phyloP scores from a whole-genome alignment of 768 basidiomycete genomes.

The Suillus clintonianus region DNA sequence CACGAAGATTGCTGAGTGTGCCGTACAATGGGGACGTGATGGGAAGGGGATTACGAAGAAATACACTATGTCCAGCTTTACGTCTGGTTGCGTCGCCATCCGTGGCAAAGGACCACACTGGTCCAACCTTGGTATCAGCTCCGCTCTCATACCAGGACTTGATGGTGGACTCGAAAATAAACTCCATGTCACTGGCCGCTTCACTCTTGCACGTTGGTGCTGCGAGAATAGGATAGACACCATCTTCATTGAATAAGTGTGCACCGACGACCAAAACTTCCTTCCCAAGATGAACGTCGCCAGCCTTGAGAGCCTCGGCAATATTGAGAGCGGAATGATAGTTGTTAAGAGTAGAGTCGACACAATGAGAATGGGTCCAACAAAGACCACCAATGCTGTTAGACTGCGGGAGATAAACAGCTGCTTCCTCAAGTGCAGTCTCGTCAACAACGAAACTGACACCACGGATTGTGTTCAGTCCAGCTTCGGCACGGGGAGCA shows the following conservation, averaged over 20 bases:
- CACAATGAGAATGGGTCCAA: slow-evolving; percentile 6
- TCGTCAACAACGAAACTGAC: slow-evolving; percentile 8
- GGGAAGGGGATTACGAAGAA: background rate
- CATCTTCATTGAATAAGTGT: slow-evolving; percentile 3
- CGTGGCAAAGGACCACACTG: slow-evolving; percentile 12
- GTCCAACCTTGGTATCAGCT: background rate
- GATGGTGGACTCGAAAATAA: background rate
- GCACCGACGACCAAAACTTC: slow-evolving; percentile 14
- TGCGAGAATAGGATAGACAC: slow-evolving; percentile 12
- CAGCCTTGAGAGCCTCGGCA: background rate
- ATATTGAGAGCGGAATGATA: slow-evolving; percentile 4
- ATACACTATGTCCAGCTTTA: slow-evolving; percentile 2
- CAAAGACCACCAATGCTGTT: slow-evolving; percentile 17
- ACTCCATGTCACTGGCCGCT: background rate
- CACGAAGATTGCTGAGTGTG: slow-evolving; percentile 3
- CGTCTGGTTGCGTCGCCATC: slow-evolving; percentile 16
- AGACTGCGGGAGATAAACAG: slow-evolving; percentile 4
- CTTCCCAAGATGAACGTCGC: slow-evolving; percentile 5
- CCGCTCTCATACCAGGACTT: too few species aligned
- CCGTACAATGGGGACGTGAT: background rate
- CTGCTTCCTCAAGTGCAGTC: slow-evolving; percentile 13
- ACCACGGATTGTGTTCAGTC: background rate
- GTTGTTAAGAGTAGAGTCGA: slow-evolving; percentile 2
- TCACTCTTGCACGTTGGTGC: slow-evolving; percentile 14
- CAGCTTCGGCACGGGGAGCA: background rate